phyloP scores from a whole-genome alignment of 2,329 filamentous ascomycete genomes.

The Aspergillus brunneoviolaceus region DNA sequence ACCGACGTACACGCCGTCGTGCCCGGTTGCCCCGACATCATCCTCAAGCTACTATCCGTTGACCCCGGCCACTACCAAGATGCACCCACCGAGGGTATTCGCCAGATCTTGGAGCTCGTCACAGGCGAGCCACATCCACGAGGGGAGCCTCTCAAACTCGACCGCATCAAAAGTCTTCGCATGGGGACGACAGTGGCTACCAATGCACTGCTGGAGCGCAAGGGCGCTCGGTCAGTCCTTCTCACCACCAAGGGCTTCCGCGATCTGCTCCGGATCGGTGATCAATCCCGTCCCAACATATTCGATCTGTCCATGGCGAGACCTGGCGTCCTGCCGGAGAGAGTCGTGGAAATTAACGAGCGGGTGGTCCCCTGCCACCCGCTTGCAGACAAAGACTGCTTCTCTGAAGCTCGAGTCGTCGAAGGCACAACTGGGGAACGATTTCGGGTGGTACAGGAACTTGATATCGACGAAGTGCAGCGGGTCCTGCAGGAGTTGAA shows the following conservation, averaged over 20 bases:
- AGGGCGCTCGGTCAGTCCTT: slow-evolving; percentile 83
- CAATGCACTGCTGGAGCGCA: slow-evolving; percentile 84
- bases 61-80: slow-evolving; percentile 43
- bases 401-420: slow-evolving; percentile 64
- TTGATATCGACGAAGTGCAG: slow-evolving; percentile 54
- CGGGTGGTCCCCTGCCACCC: slow-evolving; percentile 72
- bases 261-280: slow-evolving; percentile 84
- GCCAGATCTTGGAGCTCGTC: slow-evolving; percentile 60
- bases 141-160: slow-evolving; percentile 36
- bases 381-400: slow-evolving; percentile 63
- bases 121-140: slow-evolving; percentile 38
- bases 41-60: slow-evolving; percentile 42
- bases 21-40: slow-evolving; percentile 38
- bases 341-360: slow-evolving; percentile 83
- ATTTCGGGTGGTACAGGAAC: slow-evolving; percentile 65
- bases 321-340: slow-evolving; percentile 80
- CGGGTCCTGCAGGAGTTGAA: slow-evolving; percentile 65
- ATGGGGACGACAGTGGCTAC: slow-evolving; percentile 96
- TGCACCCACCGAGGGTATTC: slow-evolving; percentile 74
- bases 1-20: slow-evolving; percentile 41
- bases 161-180: slow-evolving; percentile 58
- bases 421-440: slow-evolving; percentile 63
- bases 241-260: slow-evolving; percentile 85
- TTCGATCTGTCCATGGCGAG: slow-evolving; percentile 86
- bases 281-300: slow-evolving; percentile 84